A percentile compares a stretch with the other conserved stretches of the same genome.
Evolutionary conservation across 2,329 filamentous ascomycete species (phyloP).

Genomic region (Incumbomyces lentus): DNA sequence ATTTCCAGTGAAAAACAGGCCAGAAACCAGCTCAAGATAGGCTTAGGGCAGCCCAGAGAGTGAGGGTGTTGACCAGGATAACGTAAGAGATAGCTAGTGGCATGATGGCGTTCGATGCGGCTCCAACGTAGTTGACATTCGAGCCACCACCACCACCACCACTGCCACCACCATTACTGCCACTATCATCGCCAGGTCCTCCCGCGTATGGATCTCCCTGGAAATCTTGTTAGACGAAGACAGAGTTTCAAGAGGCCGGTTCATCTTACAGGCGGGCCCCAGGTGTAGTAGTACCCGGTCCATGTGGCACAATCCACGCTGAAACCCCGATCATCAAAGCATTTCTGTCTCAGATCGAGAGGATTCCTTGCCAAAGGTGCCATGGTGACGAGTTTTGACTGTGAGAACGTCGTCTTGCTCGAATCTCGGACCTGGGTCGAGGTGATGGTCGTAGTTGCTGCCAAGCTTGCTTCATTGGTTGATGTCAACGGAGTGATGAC

Average conservation of each 20-base stretch:
- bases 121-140: constrained; percentile 3
- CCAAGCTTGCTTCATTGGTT: constrained; percentile 4
- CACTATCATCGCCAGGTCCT: constrained; percentile 9
- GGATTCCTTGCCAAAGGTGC: constrained; percentile 16
- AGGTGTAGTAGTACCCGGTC: constrained; percentile 23
- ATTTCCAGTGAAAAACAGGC: constrained; percentile 52
- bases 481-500: constrained; percentile 8
- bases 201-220: constrained; percentile 16
- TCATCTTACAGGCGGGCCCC: constrained; percentile 18
- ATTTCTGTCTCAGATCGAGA: constrained; percentile 17
- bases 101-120: background rate
- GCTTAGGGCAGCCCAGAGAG: constrained; percentile 1
- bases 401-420: constrained; percentile 1
- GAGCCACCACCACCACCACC: constrained; percentile 9
- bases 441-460: background rate
- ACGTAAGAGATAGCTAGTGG: constrained; percentile 1
- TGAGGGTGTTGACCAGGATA: constrained; percentile 3
- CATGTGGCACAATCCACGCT: constrained; percentile 21
- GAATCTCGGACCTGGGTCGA: background rate
- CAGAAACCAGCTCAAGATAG: background rate
- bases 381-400: constrained; percentile 17
- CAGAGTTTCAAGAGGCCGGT: no score
- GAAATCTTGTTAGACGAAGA: background rate
- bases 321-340: constrained; percentile 21
- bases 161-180: constrained; percentile 10